These are phyloP conservation scores for Lecanicillium sp. DNA, from an alignment of 2,329 filamentous ascomycete genomes.

Conservation along the genomic window DNA sequence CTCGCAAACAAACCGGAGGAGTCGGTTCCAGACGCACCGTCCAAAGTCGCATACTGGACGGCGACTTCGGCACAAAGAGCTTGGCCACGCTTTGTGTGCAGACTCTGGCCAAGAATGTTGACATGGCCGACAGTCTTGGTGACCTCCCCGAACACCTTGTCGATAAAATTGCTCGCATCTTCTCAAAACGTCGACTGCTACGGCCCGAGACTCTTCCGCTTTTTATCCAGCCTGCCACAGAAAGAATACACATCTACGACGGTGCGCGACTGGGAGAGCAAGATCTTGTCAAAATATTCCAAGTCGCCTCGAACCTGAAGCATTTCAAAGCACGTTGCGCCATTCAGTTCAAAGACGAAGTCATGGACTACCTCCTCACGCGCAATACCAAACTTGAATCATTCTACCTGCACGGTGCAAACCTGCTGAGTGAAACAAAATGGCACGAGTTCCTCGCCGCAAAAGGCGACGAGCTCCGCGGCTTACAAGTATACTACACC, in stretches of 20 bases:
- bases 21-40: conserved; percentile 63
- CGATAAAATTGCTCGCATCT: conserved; percentile 51
- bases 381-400: conserved; percentile 62
- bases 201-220: conserved; percentile 46
- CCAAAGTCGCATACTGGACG: conserved; percentile 80
- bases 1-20: conserved; percentile 43
- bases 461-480: conserved; percentile 57
- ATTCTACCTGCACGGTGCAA: conserved; percentile 76
- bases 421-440: conserved; percentile 67
- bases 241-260: conserved; percentile 50
- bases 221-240: conserved; percentile 45
- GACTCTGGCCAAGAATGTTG: conserved; percentile 54
- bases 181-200: conserved; percentile 53
- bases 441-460: conserved; percentile 65
- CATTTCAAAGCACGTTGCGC: conserved; percentile 71
- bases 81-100: conserved; percentile 58
- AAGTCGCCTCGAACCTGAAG: conserved; percentile 60
- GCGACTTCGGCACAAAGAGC: conserved; percentile 60
- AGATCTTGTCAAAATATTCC: conserved; percentile 76
- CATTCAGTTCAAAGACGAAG: conserved; percentile 84
- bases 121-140: conserved; percentile 54
- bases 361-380: conserved; percentile 72
- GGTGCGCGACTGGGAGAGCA: conserved; percentile 59
- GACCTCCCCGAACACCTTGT: conserved; percentile 47
- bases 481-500: conserved; percentile 73